Percentiles rank a stretch among this genome's conserved stretches.
These are phyloP conservation scores for Asclepias syriaca DNA, from an alignment of 257 asterid genomes.

Conservation along the genomic window DNA sequence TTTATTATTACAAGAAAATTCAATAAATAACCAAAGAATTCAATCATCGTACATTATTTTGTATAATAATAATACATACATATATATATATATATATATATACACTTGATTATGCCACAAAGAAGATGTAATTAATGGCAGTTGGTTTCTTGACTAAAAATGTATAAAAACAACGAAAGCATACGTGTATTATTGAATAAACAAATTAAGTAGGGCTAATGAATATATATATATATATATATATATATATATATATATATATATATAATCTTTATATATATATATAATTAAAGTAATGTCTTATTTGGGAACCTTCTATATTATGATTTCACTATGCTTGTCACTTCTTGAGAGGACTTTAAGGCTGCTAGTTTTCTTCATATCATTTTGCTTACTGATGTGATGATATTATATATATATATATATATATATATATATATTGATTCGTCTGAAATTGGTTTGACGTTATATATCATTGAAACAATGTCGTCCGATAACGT, in stretches of 20 bases:
- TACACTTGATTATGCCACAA: no score
- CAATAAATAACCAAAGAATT: no score
- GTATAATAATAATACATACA: no score
- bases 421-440: no score
- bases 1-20: no score
- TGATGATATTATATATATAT: background rate
- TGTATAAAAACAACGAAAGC: background rate
- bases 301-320: background rate
- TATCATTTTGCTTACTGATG: background rate
- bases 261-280: background rate
- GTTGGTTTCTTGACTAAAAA: background rate
- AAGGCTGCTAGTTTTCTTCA: background rate
- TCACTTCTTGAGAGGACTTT: background rate
- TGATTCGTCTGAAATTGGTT: no score
- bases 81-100: no score
- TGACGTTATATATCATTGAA: no score
- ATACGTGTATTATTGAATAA: background rate
- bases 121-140: background rate
- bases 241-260: no score
- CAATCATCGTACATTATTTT: no score
- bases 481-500: no score
- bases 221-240: background rate
- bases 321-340: background rate
- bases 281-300: background rate
- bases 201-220: background rate